These are phyloP conservation scores for Xylariaceae sp. DNA, from an alignment of 2,329 filamentous ascomycete genomes.

Conservation along the genomic window DNA sequence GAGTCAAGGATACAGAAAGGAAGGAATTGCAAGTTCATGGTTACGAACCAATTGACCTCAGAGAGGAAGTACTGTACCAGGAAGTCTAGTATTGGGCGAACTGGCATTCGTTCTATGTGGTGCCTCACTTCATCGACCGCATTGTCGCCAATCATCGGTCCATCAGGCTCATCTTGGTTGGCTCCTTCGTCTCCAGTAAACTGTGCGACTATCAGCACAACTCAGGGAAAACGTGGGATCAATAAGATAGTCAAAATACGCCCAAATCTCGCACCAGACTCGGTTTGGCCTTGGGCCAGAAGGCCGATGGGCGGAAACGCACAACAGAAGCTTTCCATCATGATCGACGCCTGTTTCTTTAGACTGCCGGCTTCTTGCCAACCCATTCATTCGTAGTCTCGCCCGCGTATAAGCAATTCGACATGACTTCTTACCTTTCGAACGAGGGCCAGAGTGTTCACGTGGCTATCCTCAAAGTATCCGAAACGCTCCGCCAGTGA, in stretches of 20 bases:
- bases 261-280: not conserved
- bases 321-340: not conserved
- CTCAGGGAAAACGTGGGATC: not conserved
- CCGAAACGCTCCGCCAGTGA: conserved; percentile 12
- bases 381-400: not conserved
- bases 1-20: not conserved
- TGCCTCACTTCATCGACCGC: not conserved
- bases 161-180: not conserved
- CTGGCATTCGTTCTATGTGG: conserved; percentile 9
- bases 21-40: not conserved
- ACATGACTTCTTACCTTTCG: conserved; percentile 3
- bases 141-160: not conserved
- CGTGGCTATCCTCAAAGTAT: conserved; percentile 15
- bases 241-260: not conserved
- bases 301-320: not conserved
- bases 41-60: conserved; percentile 19
- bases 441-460: conserved; percentile 16
- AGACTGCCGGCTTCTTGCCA: not conserved
- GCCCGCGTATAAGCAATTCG: not conserved
- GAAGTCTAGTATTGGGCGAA: conserved; percentile 16
- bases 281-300: not conserved
- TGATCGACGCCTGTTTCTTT: not conserved
- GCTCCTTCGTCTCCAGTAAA: not conserved
- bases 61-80: conserved; percentile 16
- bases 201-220: not conserved